Evolutionary conservation across 352 stramenopile genomes (phyloP).

Genomic region (Pythium periplocum): DNA sequence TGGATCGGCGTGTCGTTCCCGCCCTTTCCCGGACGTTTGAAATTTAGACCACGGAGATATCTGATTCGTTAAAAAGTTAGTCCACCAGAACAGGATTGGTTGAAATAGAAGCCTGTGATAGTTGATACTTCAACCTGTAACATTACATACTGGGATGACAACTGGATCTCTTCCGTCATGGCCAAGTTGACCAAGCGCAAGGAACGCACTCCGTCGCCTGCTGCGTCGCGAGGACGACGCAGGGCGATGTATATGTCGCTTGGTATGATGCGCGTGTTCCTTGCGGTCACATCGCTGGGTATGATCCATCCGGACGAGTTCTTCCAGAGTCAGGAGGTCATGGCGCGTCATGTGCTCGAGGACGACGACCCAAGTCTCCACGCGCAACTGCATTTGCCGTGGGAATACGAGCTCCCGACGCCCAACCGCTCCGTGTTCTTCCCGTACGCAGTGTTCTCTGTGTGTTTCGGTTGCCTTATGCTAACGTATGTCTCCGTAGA

Average conservation of each 20-base stretch:
- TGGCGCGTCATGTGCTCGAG: conserved; percentile 48
- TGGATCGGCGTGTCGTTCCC: conserved; percentile 9
- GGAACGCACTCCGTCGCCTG: too few relatives aligned
- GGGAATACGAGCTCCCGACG: conserved; percentile 61
- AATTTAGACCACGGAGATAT: not conserved
- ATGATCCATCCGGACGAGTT: conserved; percentile 85
- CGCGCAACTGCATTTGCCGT: conserved; percentile 49
- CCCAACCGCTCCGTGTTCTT: conserved; percentile 76
- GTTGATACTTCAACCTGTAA: not conserved
- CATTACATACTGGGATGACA: not conserved
- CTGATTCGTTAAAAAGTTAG: too few relatives aligned
- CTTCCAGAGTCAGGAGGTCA: conserved; percentile 85
- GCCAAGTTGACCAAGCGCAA: too few relatives aligned
- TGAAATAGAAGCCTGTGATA: too few relatives aligned
- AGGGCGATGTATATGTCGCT: conserved; percentile 28
- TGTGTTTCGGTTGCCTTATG: not conserved
- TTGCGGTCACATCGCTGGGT: conserved; percentile 26
- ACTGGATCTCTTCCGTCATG: too few relatives aligned
- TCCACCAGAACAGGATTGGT: too few relatives aligned
- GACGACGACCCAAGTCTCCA: conserved; percentile 2
- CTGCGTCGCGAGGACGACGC: not conserved
- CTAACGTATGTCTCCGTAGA: conserved; percentile 14
- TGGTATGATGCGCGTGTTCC: conserved; percentile 32
- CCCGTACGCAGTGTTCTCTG: conserved; percentile 28
- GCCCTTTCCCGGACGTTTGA: conserved; percentile 18